Evolutionary conservation across 805 yeast genomes (phyloP).

Genomic region (Wickerhamomyces xylosicus): DNA sequence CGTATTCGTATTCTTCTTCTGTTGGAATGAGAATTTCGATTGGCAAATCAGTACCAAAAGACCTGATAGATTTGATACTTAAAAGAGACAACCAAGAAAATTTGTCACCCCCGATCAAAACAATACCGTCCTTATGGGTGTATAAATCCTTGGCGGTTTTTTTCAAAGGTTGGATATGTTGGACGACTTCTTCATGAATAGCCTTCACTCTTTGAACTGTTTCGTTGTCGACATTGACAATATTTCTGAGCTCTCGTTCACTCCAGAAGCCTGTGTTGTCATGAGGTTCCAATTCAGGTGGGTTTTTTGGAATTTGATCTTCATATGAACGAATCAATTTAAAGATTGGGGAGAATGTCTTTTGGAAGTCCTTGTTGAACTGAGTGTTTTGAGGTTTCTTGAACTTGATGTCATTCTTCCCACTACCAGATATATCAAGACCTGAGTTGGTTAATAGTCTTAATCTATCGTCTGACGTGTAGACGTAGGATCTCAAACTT

Average conservation of each 20-base stretch:
- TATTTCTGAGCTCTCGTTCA: constrained; percentile 16
- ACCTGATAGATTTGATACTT: constrained; percentile 41
- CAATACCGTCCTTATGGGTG: constrained; percentile 39
- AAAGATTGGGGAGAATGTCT: constrained; percentile 9
- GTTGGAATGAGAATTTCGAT: constrained; percentile 71
- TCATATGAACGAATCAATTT: constrained; percentile 7
- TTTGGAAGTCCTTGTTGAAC: constrained; percentile 4
- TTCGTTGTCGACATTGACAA: constrained; percentile 22
- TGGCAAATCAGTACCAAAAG: constrained; percentile 55
- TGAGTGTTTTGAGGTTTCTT: constrained; percentile 1
- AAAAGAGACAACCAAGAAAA: constrained; percentile 49
- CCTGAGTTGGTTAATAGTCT: constrained; percentile 5
- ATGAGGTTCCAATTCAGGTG: constrained; percentile 23
- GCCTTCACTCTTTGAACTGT: constrained; percentile 24
- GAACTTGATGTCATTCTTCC: neutral
- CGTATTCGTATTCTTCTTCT: constrained; percentile 52
- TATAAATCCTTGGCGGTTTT: constrained; percentile 12
- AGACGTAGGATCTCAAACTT: neutral
- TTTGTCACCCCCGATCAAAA: constrained; percentile 60
- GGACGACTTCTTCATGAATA: constrained; percentile 35
- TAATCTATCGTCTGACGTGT: constrained; percentile 1
- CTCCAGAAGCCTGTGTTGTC: constrained; percentile 38
- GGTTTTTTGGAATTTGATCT: constrained; percentile 8
- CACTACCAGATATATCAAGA: constrained; percentile 1
- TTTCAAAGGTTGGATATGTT: constrained; percentile 31